Percentiles rank a stretch among this genome's conserved stretches.
Evolutionary conservation across 768 basidiomycete genomes (phyloP).

Genomic region (Daedaleopsis nitida): DNA sequence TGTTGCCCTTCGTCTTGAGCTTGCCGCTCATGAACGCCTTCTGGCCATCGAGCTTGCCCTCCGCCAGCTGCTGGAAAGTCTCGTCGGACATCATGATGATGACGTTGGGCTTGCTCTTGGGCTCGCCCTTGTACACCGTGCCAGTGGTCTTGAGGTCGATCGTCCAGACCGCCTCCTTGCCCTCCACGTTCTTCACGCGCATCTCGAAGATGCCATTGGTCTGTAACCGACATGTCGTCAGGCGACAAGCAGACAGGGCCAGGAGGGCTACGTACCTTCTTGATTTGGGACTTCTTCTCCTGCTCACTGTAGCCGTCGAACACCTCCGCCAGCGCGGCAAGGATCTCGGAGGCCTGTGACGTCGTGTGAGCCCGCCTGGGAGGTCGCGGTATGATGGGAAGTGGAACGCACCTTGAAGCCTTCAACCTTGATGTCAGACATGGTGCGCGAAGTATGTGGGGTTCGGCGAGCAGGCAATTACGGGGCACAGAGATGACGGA

Average conservation of each 20-base stretch:
- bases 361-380: not conserved
- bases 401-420: slow-evolving; percentile 65
- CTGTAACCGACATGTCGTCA: slow-evolving; percentile 38
- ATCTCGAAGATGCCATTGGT: slow-evolving; percentile 90
- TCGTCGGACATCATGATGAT: slow-evolving; percentile 79
- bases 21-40: slow-evolving; percentile 97
- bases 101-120: slow-evolving; percentile 79
- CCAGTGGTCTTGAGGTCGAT: slow-evolving; percentile 92
- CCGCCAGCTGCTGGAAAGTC: slow-evolving; percentile 68
- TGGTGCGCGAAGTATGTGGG: slow-evolving; percentile 28
- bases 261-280: slow-evolving; percentile 56
- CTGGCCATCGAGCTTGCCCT: slow-evolving; percentile 86
- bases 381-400: not conserved
- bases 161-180: slow-evolving; percentile 80
- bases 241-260: not conserved
- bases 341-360: slow-evolving; percentile 65
- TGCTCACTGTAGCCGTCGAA: slow-evolving; percentile 57
- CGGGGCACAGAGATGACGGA: not conserved
- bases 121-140: slow-evolving; percentile 69
- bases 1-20: slow-evolving; percentile 89
- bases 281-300: slow-evolving; percentile 69
- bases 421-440: slow-evolving; percentile 72
- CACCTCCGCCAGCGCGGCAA: slow-evolving; percentile 51
- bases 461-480: not conserved
- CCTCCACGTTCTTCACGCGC: slow-evolving; percentile 70